Percentiles rank a stretch among this genome's conserved stretches.
Conservation (phyloP, 2,329 filamentous ascomycete genomes). For the Claviceps digitariae region DNA sequence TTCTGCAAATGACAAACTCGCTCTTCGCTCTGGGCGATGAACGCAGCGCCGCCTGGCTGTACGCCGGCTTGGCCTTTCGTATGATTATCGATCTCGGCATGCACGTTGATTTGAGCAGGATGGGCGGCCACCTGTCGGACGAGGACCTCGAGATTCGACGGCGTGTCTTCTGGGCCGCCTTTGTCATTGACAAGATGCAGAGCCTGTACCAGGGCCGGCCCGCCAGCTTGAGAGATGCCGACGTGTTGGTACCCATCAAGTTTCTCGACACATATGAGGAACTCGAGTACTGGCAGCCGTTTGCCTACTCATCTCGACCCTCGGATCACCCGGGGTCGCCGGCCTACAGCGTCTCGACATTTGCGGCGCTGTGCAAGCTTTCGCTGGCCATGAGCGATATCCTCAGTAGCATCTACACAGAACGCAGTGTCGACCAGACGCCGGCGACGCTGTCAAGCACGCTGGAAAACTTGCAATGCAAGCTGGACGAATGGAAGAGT, state of each 20-base stretch:
- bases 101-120: conserved; percentile 26
- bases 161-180: conserved; percentile 12
- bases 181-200: conserved; percentile 36
- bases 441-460: conserved; percentile 22
- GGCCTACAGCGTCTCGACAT: conserved; percentile 29
- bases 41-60: conserved; percentile 41
- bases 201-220: conserved; percentile 41
- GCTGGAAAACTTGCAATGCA: conserved; percentile 23
- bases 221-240: conserved; percentile 29
- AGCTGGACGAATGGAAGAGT: conserved; percentile 28
- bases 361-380: conserved; percentile 27
- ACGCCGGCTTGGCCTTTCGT: conserved; percentile 41
- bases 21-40: conserved; percentile 37
- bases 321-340: conserved; percentile 20
- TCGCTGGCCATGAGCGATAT: conserved; percentile 33
- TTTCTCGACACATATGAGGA: conserved; percentile 39
- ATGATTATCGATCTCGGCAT: conserved; percentile 42
- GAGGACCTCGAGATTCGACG: conserved; percentile 31
- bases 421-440: conserved; percentile 23
- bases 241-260: conserved; percentile 30
- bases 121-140: conserved; percentile 21
- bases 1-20: conserved; percentile 37
- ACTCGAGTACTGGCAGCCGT: conserved; percentile 35
- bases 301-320: conserved; percentile 21
- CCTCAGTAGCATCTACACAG: conserved; percentile 30